A percentile compares a stretch with the other conserved stretches of the same genome.
Evolutionary conservation across 2,329 filamentous ascomycete species (phyloP).

Genomic region (Colletotrichum truncatum): DNA sequence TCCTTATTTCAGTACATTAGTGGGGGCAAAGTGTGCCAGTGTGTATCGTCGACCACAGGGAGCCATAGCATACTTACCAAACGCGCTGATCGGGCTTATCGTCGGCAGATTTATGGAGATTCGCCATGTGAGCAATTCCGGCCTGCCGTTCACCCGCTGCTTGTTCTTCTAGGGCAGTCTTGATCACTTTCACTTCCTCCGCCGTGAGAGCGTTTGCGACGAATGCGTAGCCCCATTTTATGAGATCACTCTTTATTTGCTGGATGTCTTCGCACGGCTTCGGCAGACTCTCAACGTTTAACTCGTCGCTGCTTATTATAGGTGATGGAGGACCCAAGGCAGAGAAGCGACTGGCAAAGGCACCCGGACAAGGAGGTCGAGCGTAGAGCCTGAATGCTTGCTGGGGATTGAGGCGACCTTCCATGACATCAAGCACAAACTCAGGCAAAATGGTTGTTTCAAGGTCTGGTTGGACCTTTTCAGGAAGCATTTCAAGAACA

Average conservation of each 20-base stretch:
- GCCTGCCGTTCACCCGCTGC: not conserved
- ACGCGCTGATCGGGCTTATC: conserved; percentile 4
- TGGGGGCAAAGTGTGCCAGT: not conserved
- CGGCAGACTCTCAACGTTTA: not conserved
- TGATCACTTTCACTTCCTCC: not conserved
- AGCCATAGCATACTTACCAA: not conserved
- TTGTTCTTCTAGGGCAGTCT: not conserved
- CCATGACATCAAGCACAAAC: conserved; percentile 5
- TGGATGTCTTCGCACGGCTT: not conserved
- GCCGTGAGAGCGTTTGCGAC: not conserved
- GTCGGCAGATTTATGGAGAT: not conserved
- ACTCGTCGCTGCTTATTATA: not conserved
- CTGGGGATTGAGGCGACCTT: conserved; percentile 1
- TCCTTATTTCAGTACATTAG: not conserved
- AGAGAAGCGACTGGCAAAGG: conserved; percentile 1
- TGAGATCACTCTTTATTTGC: not conserved
- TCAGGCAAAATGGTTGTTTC: not conserved
- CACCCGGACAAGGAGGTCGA: not conserved
- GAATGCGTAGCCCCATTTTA: conserved; percentile 8
- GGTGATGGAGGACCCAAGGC: not conserved
- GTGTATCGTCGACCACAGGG: not conserved
- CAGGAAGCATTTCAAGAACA: not conserved
- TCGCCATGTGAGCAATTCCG: not conserved
- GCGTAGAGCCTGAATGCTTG: conserved; percentile 5
- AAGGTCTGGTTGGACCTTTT: not conserved